phyloP scores from a whole-genome alignment of 2,329 filamentous ascomycete genomes.

The Scleromitrula shiraiana region DNA sequence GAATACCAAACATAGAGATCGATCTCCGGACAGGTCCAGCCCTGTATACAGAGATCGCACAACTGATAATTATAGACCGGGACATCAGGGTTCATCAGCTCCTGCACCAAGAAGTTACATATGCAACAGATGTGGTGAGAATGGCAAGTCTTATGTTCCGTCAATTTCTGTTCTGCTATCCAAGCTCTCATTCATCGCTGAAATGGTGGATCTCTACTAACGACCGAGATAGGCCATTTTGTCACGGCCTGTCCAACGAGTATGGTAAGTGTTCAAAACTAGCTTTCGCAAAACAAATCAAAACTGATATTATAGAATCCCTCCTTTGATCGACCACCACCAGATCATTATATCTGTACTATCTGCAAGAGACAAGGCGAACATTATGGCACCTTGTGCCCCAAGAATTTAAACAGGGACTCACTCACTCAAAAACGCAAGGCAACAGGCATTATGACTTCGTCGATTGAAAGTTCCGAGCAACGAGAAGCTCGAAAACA shows the following conservation, averaged over 20 bases:
- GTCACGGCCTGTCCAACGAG: slow-evolving; percentile 36
- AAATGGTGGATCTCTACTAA: too few species aligned
- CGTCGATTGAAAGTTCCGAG: not conserved
- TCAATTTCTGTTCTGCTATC: too few species aligned
- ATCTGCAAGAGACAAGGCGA: slow-evolving; percentile 30
- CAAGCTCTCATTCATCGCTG: too few species aligned
- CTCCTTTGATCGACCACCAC: slow-evolving; percentile 29
- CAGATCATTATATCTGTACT: slow-evolving; percentile 29
- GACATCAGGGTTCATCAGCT: not conserved
- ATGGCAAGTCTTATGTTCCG: slow-evolving; percentile 17
- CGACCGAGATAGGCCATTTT: slow-evolving; percentile 31
- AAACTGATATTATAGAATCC: slow-evolving; percentile 25
- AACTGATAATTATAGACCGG: not conserved
- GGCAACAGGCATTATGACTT: slow-evolving; percentile 8
- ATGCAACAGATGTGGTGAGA: slow-evolving; percentile 23
- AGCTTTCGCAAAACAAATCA: not conserved
- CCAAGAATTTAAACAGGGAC: slow-evolving; percentile 26
- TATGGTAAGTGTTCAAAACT: slow-evolving; percentile 16
- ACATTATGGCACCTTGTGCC: slow-evolving; percentile 34
- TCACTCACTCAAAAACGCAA: slow-evolving; percentile 31
- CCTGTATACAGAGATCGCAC: not conserved
- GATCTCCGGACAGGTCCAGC: not conserved
- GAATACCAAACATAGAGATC: not conserved
- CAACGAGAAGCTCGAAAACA: not conserved
- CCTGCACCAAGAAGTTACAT: slow-evolving; percentile 15